These are phyloP conservation scores for Pistacia integerrima DNA, from an alignment of 345 rosid genomes.

Conservation along the genomic window DNA sequence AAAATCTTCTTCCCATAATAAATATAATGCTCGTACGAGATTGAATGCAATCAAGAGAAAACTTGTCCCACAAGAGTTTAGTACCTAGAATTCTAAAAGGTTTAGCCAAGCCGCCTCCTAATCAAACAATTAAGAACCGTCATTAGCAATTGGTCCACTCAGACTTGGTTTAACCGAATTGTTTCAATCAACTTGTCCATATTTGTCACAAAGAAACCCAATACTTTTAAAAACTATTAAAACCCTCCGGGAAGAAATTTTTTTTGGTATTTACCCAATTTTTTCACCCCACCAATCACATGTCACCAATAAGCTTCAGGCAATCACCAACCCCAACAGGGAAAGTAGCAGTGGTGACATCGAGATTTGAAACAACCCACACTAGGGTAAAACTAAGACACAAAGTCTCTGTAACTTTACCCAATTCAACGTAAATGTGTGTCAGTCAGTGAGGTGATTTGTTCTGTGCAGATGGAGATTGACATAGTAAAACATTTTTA, in stretches of 20 bases:
- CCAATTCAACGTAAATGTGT: background rate
- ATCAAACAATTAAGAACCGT: slow-evolving; percentile 3
- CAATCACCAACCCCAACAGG: background rate
- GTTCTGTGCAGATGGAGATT: background rate
- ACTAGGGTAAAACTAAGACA: background rate
- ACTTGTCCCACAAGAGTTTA: background rate
- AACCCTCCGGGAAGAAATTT: too few relatives aligned
- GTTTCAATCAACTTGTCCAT: slow-evolving; percentile 21
- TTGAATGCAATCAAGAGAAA: background rate
- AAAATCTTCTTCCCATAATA: background rate
- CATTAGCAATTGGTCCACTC: slow-evolving; percentile 15
- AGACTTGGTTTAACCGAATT: background rate
- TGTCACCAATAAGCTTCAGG: too few relatives aligned
- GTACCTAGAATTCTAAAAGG: background rate
- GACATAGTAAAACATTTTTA: slow-evolving; percentile 9
- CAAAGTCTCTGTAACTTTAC: background rate
- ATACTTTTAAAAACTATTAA: too few relatives aligned
- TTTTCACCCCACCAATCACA: too few relatives aligned
- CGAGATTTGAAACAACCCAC: background rate
- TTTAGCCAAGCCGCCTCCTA: background rate
- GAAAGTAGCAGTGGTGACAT: background rate
- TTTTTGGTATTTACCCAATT: too few relatives aligned
- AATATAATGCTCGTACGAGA: background rate
- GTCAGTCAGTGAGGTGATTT: background rate
- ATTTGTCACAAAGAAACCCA: slow-evolving; percentile 9